Percentiles rank a stretch among this genome's conserved stretches.
These are phyloP conservation scores for Didymosphaeria variabile DNA, from an alignment of 2,329 filamentous ascomycete species.

Conservation along the genomic window DNA sequence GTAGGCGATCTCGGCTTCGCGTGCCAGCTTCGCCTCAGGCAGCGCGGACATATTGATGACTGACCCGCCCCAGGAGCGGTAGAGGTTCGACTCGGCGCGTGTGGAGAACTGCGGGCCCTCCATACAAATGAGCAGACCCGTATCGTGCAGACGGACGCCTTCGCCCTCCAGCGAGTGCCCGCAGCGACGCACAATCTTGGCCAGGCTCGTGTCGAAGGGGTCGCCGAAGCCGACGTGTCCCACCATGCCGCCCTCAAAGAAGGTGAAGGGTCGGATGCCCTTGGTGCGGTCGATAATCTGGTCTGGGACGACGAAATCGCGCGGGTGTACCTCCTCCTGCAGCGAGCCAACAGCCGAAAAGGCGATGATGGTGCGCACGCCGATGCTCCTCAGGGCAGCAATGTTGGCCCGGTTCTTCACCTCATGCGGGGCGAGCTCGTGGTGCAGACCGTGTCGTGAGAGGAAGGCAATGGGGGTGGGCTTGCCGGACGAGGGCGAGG, in stretches of 20 bases:
- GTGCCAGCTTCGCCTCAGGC: conserved; percentile 93
- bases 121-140: conserved; percentile 91
- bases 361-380: conserved; percentile 89
- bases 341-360: conserved; percentile 95
- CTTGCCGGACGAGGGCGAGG: conserved; percentile 71
- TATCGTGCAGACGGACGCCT: conserved; percentile 82
- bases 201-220: conserved; percentile 85
- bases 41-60: conserved; percentile 99
- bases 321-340: conserved; percentile 90
- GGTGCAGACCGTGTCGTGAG: conserved; percentile 87
- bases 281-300: conserved; percentile 98
- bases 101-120: conserved; percentile 99
- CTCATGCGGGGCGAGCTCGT: conserved; percentile 92
- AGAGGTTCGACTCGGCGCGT: conserved; percentile 93
- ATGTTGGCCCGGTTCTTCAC: conserved; percentile 96
- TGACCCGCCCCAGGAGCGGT: conserved; percentile 90
- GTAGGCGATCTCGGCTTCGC: conserved; percentile 95
- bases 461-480: conserved; percentile 83
- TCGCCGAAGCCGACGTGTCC: conserved; percentile 96
- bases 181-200: conserved; percentile 78
- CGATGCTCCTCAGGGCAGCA: conserved; percentile 90
- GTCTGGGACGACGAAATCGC: conserved; percentile 96
- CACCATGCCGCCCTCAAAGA: conserved; percentile 91
- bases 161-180: conserved; percentile 82
- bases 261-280: conserved; percentile 92